These are phyloP conservation scores for Alnus rubra DNA, from an alignment of 306 rosid species.

Conservation along the genomic window DNA sequence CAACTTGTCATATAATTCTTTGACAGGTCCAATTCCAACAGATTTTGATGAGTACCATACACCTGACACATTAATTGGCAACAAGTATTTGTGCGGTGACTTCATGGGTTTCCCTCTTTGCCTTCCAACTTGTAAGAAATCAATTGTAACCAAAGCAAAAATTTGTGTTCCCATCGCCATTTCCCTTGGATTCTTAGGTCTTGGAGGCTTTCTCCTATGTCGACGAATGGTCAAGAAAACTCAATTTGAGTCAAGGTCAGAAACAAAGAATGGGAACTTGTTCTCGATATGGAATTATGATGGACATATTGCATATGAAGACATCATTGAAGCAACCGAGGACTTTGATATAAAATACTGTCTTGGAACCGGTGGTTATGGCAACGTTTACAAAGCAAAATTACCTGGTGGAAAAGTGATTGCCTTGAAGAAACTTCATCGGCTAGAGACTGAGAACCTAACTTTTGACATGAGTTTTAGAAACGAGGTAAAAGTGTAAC, in stretches of 20 bases:
- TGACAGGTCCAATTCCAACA: background rate
- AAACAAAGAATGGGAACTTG: background rate
- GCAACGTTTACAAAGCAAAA: slow-evolving; percentile 9
- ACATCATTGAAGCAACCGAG: background rate
- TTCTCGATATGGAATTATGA: background rate
- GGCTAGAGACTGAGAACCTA: background rate
- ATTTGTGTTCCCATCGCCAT: background rate
- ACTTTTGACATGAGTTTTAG: background rate
- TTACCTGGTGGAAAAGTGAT: background rate
- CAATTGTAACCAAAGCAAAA: background rate
- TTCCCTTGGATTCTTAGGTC: background rate
- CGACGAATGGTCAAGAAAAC: background rate
- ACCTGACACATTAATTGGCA: background rate
- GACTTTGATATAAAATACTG: background rate
- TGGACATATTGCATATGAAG: background rate
- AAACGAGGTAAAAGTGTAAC: slow-evolving; percentile 18
- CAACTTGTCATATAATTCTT: background rate
- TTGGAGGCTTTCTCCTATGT: background rate
- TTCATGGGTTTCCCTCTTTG: background rate
- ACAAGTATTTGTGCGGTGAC: background rate
- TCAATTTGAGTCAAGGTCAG: background rate
- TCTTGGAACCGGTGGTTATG: slow-evolving; percentile 15
- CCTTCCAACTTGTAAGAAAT: background rate
- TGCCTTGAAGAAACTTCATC: slow-evolving; percentile 31
- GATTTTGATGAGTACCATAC: background rate